Conservation (phyloP, 129 eudicot genomes). For the Glebionis coronaria region DNA sequence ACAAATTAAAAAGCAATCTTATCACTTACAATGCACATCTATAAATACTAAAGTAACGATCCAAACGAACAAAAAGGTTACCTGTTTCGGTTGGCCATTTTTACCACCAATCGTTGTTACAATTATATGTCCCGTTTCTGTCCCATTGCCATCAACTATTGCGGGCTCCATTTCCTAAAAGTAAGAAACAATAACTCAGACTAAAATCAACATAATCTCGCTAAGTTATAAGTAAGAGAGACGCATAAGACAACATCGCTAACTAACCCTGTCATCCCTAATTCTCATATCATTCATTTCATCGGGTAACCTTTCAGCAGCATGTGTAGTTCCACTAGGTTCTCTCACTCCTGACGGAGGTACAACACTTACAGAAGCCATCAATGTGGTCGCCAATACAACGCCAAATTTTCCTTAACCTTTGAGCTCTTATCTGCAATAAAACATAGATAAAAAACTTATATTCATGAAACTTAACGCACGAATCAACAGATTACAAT, state of each 20-base stretch:
- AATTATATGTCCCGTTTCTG: conserved; percentile 94
- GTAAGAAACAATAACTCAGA: neutral
- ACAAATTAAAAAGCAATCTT: conserved; percentile 3
- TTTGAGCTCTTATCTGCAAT: conserved; percentile 17
- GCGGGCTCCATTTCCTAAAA: conserved; percentile 84
- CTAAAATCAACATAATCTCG: neutral
- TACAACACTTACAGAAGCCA: conserved; percentile 64
- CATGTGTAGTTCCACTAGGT: conserved; percentile 43
- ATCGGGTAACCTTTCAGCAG: conserved; percentile 65
- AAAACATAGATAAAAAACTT: neutral
- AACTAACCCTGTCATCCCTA: conserved; percentile 73
- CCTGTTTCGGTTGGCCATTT: conserved; percentile 94
- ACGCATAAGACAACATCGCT: neutral
- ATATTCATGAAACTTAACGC: neutral
- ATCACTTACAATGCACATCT: conserved; percentile 11
- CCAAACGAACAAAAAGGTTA: conserved; percentile 10
- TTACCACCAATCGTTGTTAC: conserved; percentile 94
- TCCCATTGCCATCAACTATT: conserved; percentile 77
- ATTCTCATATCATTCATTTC: conserved; percentile 87
- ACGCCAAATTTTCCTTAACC: neutral
- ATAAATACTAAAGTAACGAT: neutral
- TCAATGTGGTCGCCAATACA: conserved; percentile 19
- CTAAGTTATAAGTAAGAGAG: neutral
- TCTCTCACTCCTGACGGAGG: conserved; percentile 58
- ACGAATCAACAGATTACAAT: too few species aligned